Evolutionary conservation across 441 rosid species (phyloP), one percentile per base, ranked within the genome.

Genomic region (Mallotus repandus): DNA sequence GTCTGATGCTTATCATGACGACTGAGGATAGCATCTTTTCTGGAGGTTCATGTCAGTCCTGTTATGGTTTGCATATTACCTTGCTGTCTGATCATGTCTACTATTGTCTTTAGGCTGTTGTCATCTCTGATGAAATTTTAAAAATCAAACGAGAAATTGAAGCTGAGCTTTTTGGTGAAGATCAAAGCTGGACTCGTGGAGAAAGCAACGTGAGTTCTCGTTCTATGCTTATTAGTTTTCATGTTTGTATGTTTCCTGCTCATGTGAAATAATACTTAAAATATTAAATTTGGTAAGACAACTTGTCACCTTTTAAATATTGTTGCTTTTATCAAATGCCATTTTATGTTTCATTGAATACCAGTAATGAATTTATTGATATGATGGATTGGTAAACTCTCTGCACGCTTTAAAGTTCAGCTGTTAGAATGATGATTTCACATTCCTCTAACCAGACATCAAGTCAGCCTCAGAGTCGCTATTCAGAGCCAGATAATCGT

Each of bases 401-500:
- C 13, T 53, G 46, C 63, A 18, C 32, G 8, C 35, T n/a, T 43
- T 35, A 35, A 29, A 54, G 22, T 63, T 18, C 2, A 9, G 58
- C 9, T 38, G 35, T 69, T 63, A 58, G 19, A 63, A 25, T 46
- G 14, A 22, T 14, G 13, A 48, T 66, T 19, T 49, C 8, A 61
- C 12, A 75, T 62, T 57, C 56, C 29, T 65, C 43, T 59, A 66
- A 80, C 49, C 83, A 88, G 96, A 83, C 74, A 41, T 77, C 76
- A 62, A 82, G 11, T 80, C 91, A 84, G 81, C 53, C 78, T 79
- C 96, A 79, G 77, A 80, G 76, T 76, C 93, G 97, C 50, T 93
- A 82, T 75, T 80, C 89, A 50, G 97, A 93, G 84, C 85, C 89
- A 60, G 98, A 93, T 80, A 96, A 80, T 80, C 98, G 97, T 70